A percentile compares a stretch with the other conserved stretches of the same genome.
These are phyloP conservation scores for Fraxinus dipetala DNA, from an alignment of 305 asterid genomes.

Conservation along the genomic window DNA sequence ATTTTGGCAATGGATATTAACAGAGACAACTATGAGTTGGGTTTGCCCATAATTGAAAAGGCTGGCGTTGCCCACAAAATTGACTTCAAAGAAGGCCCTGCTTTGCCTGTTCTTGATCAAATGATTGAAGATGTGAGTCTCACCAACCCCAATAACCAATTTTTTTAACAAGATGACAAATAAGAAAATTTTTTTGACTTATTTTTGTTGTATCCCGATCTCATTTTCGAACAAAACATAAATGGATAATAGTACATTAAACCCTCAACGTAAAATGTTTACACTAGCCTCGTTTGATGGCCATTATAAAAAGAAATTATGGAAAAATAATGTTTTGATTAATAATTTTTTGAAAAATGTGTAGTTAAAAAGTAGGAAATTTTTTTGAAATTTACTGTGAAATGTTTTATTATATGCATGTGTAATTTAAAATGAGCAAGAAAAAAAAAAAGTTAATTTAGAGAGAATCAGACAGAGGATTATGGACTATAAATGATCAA, in stretches of 20 bases:
- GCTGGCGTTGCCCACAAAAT: slow-evolving; percentile 33
- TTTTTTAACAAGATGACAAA: not conserved
- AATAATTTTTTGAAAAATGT: no score
- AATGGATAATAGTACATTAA: no score
- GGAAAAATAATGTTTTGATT: no score
- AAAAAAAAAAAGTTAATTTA: no score
- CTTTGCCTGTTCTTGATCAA: slow-evolving; percentile 26
- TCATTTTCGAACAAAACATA: not conserved
- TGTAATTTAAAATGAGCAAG: no score
- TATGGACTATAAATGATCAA: not conserved
- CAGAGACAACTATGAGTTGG: slow-evolving; percentile 24
- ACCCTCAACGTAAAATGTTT: no score
- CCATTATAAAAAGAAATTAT: no score
- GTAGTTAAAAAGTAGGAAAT: no score
- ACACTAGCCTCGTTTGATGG: no score
- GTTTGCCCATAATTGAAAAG: slow-evolving; percentile 27
- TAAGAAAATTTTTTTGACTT: not conserved
- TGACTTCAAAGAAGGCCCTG: slow-evolving; percentile 26
- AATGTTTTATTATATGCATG: no score
- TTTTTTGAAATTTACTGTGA: no score
- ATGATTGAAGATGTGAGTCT: slow-evolving; percentile 25
- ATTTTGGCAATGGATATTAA: slow-evolving; percentile 32
- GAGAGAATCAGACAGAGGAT: not conserved
- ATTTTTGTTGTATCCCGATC: not conserved
- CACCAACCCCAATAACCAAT: not conserved